Conservation (phyloP, 208 protist species). For the Trypanosoma avium region DNA sequence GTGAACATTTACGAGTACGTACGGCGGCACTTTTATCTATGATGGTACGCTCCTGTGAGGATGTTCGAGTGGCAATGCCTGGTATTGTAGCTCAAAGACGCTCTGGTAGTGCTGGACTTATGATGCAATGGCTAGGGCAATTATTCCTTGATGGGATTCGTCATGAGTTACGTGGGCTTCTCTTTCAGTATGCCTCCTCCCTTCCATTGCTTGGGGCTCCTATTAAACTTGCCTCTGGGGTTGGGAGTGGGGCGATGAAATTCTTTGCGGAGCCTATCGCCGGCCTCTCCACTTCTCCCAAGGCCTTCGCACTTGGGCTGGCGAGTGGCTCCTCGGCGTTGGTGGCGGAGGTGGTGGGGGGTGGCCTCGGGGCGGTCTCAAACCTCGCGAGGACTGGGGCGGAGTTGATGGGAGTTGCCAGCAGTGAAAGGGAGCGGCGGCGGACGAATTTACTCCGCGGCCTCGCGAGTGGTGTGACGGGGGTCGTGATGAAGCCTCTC, state of each 20-base stretch:
- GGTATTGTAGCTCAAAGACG: constrained; percentile 69
- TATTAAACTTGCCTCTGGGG: constrained; percentile 72
- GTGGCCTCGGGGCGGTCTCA: constrained; percentile 74
- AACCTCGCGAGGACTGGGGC: constrained; percentile 81
- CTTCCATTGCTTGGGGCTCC: constrained; percentile 83
- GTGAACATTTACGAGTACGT: constrained; percentile 59
- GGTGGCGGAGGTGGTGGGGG: constrained; percentile 63
- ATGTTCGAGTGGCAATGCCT: constrained; percentile 70
- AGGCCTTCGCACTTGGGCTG: constrained; percentile 73
- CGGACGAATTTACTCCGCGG: constrained; percentile 60
- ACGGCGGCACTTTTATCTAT: constrained; percentile 83
- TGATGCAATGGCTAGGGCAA: constrained; percentile 71
- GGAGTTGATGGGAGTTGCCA: constrained; percentile 58
- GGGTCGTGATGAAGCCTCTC: constrained; percentile 82
- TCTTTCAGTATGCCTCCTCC: constrained; percentile 88
- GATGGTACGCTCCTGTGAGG: constrained; percentile 79
- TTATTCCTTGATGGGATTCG: constrained; percentile 70
- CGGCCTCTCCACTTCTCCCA: constrained; percentile 68
- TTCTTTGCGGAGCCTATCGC: constrained; percentile 82
- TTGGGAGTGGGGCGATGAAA: constrained; percentile 77
- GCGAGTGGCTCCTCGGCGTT: constrained; percentile 72
- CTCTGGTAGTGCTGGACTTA: constrained; percentile 50
- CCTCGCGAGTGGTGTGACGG: constrained; percentile 67
- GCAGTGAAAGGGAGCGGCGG: constrained; percentile 49
- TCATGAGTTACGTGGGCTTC: constrained; percentile 59